phyloP scores from a whole-genome alignment of 257 asterid species.

The Nyctanthes arbortristis region DNA sequence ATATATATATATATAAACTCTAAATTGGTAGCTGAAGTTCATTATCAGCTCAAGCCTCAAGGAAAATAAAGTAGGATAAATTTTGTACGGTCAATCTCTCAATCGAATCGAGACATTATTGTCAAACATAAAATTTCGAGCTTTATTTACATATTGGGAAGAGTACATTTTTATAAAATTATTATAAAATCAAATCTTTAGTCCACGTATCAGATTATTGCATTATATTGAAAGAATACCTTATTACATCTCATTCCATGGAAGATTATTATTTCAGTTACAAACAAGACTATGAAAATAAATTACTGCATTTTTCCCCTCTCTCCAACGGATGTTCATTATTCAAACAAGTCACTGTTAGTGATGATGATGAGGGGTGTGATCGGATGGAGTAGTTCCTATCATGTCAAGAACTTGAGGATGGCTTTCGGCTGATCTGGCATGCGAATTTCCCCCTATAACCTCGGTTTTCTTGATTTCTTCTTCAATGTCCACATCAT shows the following conservation, averaged over 20 bases:
- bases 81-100: too few species aligned
- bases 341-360: not conserved
- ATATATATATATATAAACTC: too few species aligned
- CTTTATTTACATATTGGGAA: too few species aligned
- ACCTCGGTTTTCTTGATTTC: conserved; percentile 45
- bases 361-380: conserved; percentile 22
- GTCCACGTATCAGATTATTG: too few species aligned
- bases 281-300: not conserved
- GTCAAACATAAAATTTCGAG: too few species aligned
- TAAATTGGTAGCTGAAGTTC: too few species aligned
- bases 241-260: conserved; percentile 7
- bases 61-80: too few species aligned
- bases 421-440: conserved; percentile 14
- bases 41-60: too few species aligned
- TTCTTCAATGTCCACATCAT: conserved; percentile 60
- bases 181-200: too few species aligned
- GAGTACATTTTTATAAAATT: too few species aligned
- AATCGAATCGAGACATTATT: too few species aligned
- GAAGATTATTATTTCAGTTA: not conserved
- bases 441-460: conserved; percentile 24
- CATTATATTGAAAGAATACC: conserved; percentile 7
- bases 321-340: not conserved
- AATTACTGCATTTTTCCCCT: not conserved
- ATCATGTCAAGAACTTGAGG: conserved; percentile 23
- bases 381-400: conserved; percentile 24